phyloP scores from a whole-genome alignment of 441 rosid species.

The Syzygium syzygioides region DNA sequence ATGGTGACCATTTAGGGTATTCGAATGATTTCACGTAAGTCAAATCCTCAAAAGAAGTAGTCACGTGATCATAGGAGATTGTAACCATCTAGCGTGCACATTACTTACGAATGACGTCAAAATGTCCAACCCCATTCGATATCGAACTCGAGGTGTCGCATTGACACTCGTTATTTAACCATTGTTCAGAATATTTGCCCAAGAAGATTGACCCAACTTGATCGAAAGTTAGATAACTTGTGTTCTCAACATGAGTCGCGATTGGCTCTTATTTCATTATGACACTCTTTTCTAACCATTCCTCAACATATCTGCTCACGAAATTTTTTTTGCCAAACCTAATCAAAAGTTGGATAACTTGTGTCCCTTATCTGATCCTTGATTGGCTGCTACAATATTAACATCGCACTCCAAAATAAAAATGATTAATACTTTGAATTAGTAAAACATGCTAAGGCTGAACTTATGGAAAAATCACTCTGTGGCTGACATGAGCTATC shows the following conservation, averaged over 20 bases:
- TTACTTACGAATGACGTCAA: background rate
- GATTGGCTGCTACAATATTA: fast-evolving
- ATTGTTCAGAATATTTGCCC: background rate
- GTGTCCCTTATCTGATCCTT: background rate
- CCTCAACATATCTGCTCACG: background rate
- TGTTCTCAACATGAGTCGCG: background rate
- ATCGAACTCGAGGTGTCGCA: background rate
- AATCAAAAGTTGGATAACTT: background rate
- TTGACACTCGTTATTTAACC: background rate
- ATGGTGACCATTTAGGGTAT: background rate
- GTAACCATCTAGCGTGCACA: background rate
- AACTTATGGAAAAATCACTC: background rate
- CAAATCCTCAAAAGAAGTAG: background rate
- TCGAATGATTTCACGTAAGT: background rate
- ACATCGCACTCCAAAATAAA: background rate
- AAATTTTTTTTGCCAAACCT: background rate
- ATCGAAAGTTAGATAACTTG: background rate
- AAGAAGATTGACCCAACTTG: background rate
- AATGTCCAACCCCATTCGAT: background rate
- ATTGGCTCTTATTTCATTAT: no score
- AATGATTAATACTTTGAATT: background rate
- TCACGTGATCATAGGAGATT: background rate
- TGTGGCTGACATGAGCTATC: background rate
- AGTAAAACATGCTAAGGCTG: background rate
- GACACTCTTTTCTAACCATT: background rate